A percentile compares a stretch with the other conserved stretches of the same genome.
phyloP scores from a whole-genome alignment of 371 early-diverging fungal genomes.

The Mucor plumbeus region DNA sequence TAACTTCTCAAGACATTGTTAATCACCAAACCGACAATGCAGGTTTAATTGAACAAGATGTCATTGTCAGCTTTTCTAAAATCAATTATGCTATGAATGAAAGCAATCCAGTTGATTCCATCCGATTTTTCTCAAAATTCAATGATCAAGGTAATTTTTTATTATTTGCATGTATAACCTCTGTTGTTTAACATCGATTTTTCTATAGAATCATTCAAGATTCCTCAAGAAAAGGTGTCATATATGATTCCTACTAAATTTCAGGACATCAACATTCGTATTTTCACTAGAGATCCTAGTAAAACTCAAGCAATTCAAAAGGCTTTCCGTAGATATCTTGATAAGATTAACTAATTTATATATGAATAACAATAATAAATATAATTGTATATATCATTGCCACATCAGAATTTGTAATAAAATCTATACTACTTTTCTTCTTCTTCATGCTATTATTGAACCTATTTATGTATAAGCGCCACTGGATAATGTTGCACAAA shows the following conservation, averaged over 20 bases:
- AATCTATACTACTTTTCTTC: not conserved
- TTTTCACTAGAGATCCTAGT: conserved; percentile 65
- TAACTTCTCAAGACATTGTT: conserved; percentile 63
- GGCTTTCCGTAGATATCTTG: conserved; percentile 54
- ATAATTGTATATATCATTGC: not conserved
- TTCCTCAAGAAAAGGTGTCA: conserved; percentile 74
- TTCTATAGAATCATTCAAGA: conserved; percentile 60
- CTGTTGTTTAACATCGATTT: not conserved
- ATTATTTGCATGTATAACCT: not conserved
- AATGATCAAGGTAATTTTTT: conserved; percentile 48
- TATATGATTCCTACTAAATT: conserved; percentile 74
- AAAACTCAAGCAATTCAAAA: conserved; percentile 66
- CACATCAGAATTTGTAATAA: not conserved
- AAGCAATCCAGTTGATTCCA: conserved; percentile 84
- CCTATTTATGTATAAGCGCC: too few species aligned
- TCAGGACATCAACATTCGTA: conserved; percentile 72
- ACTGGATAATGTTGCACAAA: too few species aligned
- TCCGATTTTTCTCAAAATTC: conserved; percentile 82
- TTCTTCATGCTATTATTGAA: too few species aligned
- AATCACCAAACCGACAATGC: conserved; percentile 63
- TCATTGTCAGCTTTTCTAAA: conserved; percentile 73
- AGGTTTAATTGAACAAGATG: conserved; percentile 63
- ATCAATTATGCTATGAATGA: conserved; percentile 86
- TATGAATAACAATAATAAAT: too few species aligned
- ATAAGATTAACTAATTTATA: conserved; percentile 1